A percentile compares a stretch with the other conserved stretches of the same genome.
These are phyloP conservation scores for Penicillium italicum DNA, from an alignment of 2,329 filamentous ascomycete genomes.

Conservation along the genomic window DNA sequence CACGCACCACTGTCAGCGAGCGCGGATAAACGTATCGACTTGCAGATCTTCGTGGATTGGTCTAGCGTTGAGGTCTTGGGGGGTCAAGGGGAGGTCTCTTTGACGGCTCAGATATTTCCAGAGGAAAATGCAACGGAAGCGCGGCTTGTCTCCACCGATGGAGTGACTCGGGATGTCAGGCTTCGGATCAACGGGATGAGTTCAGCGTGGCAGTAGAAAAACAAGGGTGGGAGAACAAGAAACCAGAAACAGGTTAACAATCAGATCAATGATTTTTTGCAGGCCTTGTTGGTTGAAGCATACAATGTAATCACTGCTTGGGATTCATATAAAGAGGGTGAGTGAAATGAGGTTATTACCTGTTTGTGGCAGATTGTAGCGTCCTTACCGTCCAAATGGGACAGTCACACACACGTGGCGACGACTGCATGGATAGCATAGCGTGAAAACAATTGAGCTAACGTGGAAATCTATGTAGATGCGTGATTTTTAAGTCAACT, in stretches of 20 bases:
- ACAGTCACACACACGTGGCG: no score
- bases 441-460: no score
- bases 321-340: no score
- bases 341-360: no score
- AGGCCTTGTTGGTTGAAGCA: no score
- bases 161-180: slow-evolving; percentile 13
- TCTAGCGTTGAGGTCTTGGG: slow-evolving; percentile 31
- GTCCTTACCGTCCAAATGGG: no score
- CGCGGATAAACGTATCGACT: slow-evolving; percentile 16
- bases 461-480: no score
- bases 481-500: no score
- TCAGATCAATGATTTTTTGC: background rate
- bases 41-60: slow-evolving; percentile 29
- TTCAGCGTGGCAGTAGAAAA: slow-evolving; percentile 8
- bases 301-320: no score
- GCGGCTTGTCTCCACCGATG: slow-evolving; percentile 16
- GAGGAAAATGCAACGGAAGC: slow-evolving; percentile 14
- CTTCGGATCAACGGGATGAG: slow-evolving; percentile 4
- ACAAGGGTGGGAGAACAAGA: background rate
- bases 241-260: background rate
- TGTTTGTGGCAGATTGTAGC: no score
- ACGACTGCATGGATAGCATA: no score
- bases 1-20: slow-evolving; percentile 15
- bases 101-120: slow-evolving; percentile 32
- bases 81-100: slow-evolving; percentile 23